Evolutionary conservation across 2,329 filamentous ascomycete genomes (phyloP).

Genomic region (Paramyrothecium roridum): DNA sequence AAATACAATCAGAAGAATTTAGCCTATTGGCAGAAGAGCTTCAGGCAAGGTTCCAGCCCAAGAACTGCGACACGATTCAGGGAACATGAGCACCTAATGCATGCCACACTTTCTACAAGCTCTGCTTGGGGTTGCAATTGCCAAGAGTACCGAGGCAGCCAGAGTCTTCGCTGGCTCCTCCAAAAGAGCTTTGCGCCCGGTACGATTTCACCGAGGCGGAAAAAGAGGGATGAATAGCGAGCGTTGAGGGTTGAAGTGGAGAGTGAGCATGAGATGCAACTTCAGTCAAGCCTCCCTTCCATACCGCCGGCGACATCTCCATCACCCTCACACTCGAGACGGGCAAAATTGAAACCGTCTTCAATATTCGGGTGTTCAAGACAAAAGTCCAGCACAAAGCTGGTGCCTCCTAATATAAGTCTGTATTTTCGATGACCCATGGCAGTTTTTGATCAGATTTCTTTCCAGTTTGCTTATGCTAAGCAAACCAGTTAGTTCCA

Average conservation of each 20-base stretch:
- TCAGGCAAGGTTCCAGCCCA: background rate
- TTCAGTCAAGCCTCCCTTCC: background rate
- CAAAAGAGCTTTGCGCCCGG: background rate
- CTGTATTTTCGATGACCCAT: no score
- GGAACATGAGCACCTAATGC: background rate
- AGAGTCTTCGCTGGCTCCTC: background rate
- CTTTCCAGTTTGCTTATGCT: background rate
- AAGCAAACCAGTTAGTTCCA: background rate
- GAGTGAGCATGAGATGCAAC: background rate
- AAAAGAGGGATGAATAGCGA: background rate
- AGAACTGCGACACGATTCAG: background rate
- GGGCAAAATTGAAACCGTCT: background rate
- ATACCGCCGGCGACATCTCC: background rate
- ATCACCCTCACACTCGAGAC: background rate
- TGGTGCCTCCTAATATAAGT: background rate
- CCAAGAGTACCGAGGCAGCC: background rate
- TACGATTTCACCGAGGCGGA: background rate
- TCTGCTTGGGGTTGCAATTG: background rate
- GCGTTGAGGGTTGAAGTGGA: background rate
- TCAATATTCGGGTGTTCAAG: background rate
- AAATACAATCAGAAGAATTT: slow-evolving; percentile 1
- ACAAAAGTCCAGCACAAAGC: background rate
- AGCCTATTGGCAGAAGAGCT: background rate
- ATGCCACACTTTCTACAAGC: background rate
- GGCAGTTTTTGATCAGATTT: no score